phyloP scores from a whole-genome alignment of 129 eudicot genomes.

The Apium graveolens region DNA sequence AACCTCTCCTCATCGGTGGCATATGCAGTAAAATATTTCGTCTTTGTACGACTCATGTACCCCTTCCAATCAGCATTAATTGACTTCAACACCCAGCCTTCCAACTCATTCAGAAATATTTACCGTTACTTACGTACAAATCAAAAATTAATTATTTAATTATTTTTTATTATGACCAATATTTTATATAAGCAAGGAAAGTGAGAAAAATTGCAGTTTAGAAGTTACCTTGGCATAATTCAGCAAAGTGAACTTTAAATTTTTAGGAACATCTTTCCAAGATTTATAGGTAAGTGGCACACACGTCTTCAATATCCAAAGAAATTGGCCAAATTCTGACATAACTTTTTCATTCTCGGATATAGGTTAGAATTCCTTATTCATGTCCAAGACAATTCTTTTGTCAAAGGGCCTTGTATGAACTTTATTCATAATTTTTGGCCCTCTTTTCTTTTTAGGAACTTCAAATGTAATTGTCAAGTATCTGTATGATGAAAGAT shows the following conservation, averaged over 20 bases:
- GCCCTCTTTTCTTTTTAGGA: neutral
- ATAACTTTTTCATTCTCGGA: neutral
- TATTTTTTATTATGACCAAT: neutral
- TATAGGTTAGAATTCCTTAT: neutral
- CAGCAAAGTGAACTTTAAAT: neutral
- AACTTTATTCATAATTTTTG: neutral
- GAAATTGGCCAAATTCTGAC: neutral
- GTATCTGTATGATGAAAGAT: neutral
- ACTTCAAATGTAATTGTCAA: neutral
- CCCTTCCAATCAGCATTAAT: no score
- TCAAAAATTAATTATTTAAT: neutral
- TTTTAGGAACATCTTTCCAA: neutral
- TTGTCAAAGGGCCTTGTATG: neutral
- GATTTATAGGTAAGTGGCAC: neutral
- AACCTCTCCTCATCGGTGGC: no score
- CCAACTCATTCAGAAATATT: no score
- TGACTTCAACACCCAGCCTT: no score
- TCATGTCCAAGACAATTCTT: neutral
- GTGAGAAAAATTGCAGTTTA: neutral
- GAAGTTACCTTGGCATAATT: neutral
- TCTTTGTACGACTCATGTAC: no score
- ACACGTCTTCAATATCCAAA: neutral
- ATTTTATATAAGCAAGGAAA: neutral
- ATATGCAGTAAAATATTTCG: no score
- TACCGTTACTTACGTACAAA: neutral